Evolutionary conservation across 2,329 filamentous ascomycete genomes (phyloP), one percentile per base, ranked within the genome.

Genomic region (Aspergillus sojae): DNA sequence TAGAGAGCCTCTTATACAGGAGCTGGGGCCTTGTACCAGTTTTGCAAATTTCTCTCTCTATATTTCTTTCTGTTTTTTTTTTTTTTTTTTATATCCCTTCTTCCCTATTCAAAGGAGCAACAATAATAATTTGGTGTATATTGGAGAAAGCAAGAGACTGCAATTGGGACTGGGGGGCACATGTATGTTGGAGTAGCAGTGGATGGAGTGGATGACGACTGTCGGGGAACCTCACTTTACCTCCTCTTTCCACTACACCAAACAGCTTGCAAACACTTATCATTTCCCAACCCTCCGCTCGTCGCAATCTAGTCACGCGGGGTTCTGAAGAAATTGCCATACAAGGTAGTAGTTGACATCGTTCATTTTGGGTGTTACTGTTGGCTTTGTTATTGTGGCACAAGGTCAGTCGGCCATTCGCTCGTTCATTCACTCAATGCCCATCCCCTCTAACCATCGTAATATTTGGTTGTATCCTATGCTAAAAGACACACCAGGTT

Each of bases 371-470:
- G 32, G 52, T 55, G 52, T 55, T 55, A 55, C 52, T 55, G 32
- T 26, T 55, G 23, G 32, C 32, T 55, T 55, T 55, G 52, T 55
- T 55, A 55, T 55, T 55, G 52, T 55, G 52, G 52, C 32, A 55
- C 52, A 55, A 55, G 52, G 52, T 55, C 12, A 39, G 52, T 55
- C 52, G 11, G 19, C n/a, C 52, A 36, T 23, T 54, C 30, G 21
- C 26, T 41, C 52, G 6, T 30, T 41, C 32, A 55, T 39, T 55
- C 32, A 39, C 19, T 55, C n/a, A 26, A 10, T 19, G 2, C 32
- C 34, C 12, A 21, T 26, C 12, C 21, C 21, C n/a, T 36, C 11
- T n/a, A 28, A 23, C 2, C 21, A 39, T 5, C 14, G 23, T 39
- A 39, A 23, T 48, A 39, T 55, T 14, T 7, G 34, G 14, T 26